Base-by-base conservation (phyloP, 352 stramenopile genomes). In the Phytophthora pseudosyringae region DNA sequence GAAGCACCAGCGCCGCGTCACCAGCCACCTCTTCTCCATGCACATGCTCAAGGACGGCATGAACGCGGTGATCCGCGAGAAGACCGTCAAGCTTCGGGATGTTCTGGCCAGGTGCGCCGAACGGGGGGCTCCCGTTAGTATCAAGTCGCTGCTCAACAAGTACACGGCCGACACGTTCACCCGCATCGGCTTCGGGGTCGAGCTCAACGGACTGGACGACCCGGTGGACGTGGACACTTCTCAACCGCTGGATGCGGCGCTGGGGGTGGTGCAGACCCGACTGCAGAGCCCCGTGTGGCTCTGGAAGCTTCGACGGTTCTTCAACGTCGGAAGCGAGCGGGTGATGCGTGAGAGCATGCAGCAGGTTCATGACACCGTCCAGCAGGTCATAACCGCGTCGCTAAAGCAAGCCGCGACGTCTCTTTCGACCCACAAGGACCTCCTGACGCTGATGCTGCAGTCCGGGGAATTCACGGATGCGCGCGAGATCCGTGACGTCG, bases 11-110 rank as follows among this genome's bases (percentile, higher is more conserved):
- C 80, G 86, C 33, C 90, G 89, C 48, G 82, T 71, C 12, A 88
- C 88, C 67, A 96, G 88, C 61, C 91, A 97, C 67, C 90, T 97
- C 21, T 94, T 95, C 33, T 91, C 78, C 18, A 70, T 78, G 59
- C 61, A 76, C 38, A 79, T 76, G 72, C 68, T 86, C 54, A 73
- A 73, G 26, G 57, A 81, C 35, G 69, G 67, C 43, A 83, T 80
- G 76, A 67, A 78, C 33, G 51, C 60, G 2, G 75, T 75, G 10
- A 62, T 90, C 16, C 47, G 63, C 1, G 71, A 90, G 26, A 75
- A 86, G 26, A 73, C 71, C 29, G 69, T 67, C 8, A 43, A 76
- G 13, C 41, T 88, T 21, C 69, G 75, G 9, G 48, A 71, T 13
- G 71, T 78, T 2, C 64, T 90, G 15, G 48, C 67, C 46, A 38